Evolutionary conservation across 441 rosid species (phyloP).

Genomic region (Mallotus repandus): DNA sequence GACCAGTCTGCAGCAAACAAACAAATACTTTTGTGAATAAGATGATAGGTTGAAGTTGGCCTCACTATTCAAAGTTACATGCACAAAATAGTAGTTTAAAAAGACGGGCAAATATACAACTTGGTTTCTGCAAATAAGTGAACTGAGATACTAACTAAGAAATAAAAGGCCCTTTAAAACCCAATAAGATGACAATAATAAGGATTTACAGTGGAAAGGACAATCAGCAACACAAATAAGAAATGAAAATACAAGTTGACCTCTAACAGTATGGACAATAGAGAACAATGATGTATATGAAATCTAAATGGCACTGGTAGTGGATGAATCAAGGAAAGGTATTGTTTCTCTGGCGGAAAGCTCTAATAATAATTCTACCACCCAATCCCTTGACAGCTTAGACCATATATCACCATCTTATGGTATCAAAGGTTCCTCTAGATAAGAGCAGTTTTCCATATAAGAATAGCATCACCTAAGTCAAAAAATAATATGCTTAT

Average conservation of each 20-base stretch:
- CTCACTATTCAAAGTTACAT: not conserved
- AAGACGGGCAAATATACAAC: not conserved
- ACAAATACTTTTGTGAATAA: constrained; percentile 10
- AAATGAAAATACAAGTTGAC: not conserved
- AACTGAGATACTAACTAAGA: not conserved
- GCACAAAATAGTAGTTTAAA: not conserved
- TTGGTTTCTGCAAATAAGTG: not conserved
- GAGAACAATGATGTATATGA: not conserved
- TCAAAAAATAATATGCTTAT: constrained; percentile 4
- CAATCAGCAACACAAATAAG: not conserved
- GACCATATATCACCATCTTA: not conserved
- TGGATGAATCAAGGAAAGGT: not conserved
- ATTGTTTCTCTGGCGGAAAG: not conserved
- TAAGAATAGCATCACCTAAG: not conserved
- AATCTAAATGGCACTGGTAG: not conserved
- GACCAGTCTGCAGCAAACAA: constrained; percentile 45
- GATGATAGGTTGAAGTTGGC: constrained; percentile 6
- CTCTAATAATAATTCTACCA: too few relatives aligned
- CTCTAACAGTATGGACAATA: not conserved
- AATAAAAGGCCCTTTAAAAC: not conserved
- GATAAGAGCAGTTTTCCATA: not conserved
- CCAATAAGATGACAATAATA: not conserved
- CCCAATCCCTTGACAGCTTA: not conserved
- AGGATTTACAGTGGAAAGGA: not conserved
- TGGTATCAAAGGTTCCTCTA: not conserved